phyloP scores from a whole-genome alignment of 192 early-diverging fungal genomes.

The Coemansia sp. region DNA sequence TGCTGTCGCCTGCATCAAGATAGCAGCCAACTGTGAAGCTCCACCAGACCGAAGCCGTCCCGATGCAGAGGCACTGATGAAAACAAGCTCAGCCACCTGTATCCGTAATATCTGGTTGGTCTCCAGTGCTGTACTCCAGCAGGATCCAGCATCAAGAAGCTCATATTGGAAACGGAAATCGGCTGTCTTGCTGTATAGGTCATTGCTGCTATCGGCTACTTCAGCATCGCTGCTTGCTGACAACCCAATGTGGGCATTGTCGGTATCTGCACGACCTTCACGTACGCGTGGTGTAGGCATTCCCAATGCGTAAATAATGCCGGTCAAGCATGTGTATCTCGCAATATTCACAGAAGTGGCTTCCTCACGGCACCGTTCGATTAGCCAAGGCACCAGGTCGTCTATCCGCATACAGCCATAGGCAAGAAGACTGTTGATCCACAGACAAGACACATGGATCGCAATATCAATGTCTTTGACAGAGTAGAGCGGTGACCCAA shows the following conservation, averaged over 20 bases:
- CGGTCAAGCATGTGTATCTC: conserved; percentile 20
- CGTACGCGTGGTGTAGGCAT: conserved; percentile 4
- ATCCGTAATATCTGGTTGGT: conserved; percentile 15
- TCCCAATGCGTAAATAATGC: conserved; percentile 32
- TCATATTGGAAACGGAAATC: conserved; percentile 24
- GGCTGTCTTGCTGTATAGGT: background rate
- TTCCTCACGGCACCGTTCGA: conserved; percentile 20
- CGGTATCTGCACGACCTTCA: background rate
- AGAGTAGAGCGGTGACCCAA: conserved; percentile 8
- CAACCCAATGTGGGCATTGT: background rate
- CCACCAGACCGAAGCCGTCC: conserved; percentile 26
- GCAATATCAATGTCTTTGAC: conserved; percentile 19
- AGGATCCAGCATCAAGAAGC: conserved; percentile 12
- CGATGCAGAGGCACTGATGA: conserved; percentile 28
- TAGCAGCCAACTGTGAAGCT: conserved; percentile 13
- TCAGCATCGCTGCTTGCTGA: background rate
- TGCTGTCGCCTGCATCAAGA: conserved; percentile 20
- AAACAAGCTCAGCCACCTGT: conserved; percentile 43
- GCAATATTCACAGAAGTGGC: conserved; percentile 11
- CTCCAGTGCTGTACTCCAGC: conserved; percentile 30
- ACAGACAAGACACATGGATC: conserved; percentile 16
- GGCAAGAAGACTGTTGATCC: conserved; percentile 24
- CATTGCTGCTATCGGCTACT: background rate
- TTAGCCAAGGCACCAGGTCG: conserved; percentile 37
- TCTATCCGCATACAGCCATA: conserved; percentile 31